Conservation (phyloP, 306 rosid species). For the Cyamopsis tetragonoloba region DNA sequence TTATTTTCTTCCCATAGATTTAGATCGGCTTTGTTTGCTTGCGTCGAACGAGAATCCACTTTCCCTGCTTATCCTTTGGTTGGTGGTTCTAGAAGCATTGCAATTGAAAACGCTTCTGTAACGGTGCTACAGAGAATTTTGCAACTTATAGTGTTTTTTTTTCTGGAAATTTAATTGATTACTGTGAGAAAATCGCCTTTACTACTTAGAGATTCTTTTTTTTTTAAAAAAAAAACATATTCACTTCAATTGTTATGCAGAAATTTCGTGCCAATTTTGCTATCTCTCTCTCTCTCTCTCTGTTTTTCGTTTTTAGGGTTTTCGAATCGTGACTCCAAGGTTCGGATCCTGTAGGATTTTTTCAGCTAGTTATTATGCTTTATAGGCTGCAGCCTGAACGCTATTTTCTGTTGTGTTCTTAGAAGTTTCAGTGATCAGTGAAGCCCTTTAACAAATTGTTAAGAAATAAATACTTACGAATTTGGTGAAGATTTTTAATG, state of each 20-base stretch:
- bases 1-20: neutral
- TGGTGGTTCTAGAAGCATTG: neutral
- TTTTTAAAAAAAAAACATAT: neutral
- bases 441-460: neutral
- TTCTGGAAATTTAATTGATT: neutral
- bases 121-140: neutral
- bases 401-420: neutral
- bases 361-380: neutral
- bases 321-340: neutral
- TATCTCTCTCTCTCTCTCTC: neutral
- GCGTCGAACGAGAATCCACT: neutral
- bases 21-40: constrained; percentile 26
- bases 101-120: neutral
- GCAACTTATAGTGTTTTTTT: neutral
- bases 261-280: neutral
- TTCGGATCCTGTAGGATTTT: neutral
- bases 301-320: neutral
- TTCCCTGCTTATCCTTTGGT: neutral
- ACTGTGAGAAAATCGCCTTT: neutral
- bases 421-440: neutral
- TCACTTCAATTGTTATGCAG: neutral
- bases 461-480: neutral
- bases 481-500: neutral
- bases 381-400: neutral
- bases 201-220: neutral